phyloP scores from a whole-genome alignment of 352 stramenopile genomes.

The Globisporangium perplexum region DNA sequence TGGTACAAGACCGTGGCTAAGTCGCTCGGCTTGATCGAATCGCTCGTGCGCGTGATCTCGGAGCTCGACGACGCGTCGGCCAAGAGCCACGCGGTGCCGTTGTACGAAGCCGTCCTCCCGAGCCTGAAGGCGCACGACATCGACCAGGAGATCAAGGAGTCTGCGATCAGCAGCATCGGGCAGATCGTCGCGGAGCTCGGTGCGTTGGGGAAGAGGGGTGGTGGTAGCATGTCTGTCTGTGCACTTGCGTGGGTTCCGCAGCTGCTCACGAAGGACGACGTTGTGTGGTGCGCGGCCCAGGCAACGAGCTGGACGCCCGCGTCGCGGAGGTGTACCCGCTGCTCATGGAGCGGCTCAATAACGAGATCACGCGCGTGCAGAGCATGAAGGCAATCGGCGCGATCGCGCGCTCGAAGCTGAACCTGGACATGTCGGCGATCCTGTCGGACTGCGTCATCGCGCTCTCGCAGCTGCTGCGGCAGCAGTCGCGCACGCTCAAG shows the following conservation, averaged over 20 bases:
- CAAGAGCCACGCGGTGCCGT: constrained; percentile 60
- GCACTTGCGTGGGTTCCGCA: no score
- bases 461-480: constrained; percentile 90
- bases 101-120: constrained; percentile 93
- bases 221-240: constrained; percentile 4
- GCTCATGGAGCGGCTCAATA: constrained; percentile 95
- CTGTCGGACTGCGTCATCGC: constrained; percentile 83
- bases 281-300: constrained; percentile 16
- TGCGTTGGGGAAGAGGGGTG: no score
- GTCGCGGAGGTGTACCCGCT: constrained; percentile 86
- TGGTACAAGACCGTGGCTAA: constrained; percentile 99
- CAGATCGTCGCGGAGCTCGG: constrained; percentile 80
- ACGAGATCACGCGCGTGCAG: constrained; percentile 97
- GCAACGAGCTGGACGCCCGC: constrained; percentile 77
- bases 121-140: constrained; percentile 96
- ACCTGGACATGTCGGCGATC: constrained; percentile 90
- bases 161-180: constrained; percentile 89
- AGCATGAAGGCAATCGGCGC: constrained; percentile 94
- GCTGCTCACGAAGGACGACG: no score
- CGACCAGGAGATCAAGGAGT: constrained; percentile 99
- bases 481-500: constrained; percentile 94
- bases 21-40: constrained; percentile 90
- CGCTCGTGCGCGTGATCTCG: constrained; percentile 81
- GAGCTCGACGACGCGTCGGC: constrained; percentile 24
- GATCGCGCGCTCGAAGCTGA: constrained; percentile 83